Evolutionary conservation across 805 yeast genomes (phyloP).

Genomic region (Lachancea lanzarotensis): DNA sequence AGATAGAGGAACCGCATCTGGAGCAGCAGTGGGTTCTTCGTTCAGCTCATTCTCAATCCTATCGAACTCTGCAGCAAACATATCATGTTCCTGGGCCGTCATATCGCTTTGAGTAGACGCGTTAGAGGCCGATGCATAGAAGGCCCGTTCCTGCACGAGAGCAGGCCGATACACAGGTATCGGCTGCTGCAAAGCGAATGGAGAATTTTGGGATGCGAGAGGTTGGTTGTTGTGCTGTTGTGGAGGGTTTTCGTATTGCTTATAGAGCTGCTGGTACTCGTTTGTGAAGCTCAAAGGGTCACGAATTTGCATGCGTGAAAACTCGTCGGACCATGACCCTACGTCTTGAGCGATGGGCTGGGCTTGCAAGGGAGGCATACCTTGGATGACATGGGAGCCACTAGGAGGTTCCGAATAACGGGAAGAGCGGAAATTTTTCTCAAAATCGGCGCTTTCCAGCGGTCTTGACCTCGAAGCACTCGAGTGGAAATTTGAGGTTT

Average conservation of each 20-base stretch:
- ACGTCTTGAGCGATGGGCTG: constrained; percentile 1
- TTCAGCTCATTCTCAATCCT: constrained; percentile 20
- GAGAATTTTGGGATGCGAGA: background rate
- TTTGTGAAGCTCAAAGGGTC: constrained; percentile 28
- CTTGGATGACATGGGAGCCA: background rate
- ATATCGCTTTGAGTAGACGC: background rate
- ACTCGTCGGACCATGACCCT: constrained; percentile 20
- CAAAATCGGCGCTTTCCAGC: background rate
- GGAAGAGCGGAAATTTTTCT: background rate
- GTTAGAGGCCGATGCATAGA: constrained; percentile 2
- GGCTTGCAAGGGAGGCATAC: background rate
- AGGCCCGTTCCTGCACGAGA: background rate
- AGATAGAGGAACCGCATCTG: constrained; percentile 6
- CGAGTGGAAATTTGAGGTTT: background rate
- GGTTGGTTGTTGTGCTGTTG: constrained; percentile 2
- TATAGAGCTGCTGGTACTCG: constrained; percentile 25
- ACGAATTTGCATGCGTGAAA: constrained; percentile 22
- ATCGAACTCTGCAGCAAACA: constrained; percentile 21
- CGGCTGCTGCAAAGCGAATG: background rate
- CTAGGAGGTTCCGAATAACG: background rate
- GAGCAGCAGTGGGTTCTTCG: constrained; percentile 1
- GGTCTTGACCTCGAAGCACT: background rate
- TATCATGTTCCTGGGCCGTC: background rate
- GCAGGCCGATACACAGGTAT: background rate
- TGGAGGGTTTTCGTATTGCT: constrained; percentile 14